Evolutionary conservation across 805 yeast genomes (phyloP).

Genomic region (Candida ficus): DNA sequence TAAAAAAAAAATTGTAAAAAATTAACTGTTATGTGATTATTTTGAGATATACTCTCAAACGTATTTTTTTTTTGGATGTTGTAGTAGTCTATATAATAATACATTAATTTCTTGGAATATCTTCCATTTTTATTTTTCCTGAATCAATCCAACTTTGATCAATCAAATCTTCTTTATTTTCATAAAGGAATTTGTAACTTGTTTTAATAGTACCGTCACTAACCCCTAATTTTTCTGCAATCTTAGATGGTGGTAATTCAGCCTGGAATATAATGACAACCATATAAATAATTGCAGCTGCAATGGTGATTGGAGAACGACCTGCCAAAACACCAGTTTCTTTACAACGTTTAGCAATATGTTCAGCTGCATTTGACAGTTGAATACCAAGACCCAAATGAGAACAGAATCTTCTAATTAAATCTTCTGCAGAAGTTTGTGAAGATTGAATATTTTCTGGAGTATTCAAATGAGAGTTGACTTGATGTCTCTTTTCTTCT

Average conservation of each 20-base stretch:
- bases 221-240: slow-evolving; percentile 91
- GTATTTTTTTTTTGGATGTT: too few species aligned
- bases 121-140: slow-evolving; percentile 56
- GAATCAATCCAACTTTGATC: slow-evolving; percentile 70
- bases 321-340: slow-evolving; percentile 94
- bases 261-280: slow-evolving; percentile 84
- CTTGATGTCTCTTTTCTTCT: slow-evolving; percentile 34
- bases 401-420: slow-evolving; percentile 93
- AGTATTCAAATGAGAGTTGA: slow-evolving; percentile 19
- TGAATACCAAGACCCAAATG: slow-evolving; percentile 83
- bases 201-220: slow-evolving; percentile 97
- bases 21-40: background rate
- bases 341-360: slow-evolving; percentile 83
- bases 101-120: slow-evolving; percentile 17
- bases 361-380: slow-evolving; percentile 88
- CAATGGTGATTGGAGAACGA: slow-evolving; percentile 93
- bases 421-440: slow-evolving; percentile 89
- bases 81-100: too few species aligned
- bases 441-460: slow-evolving; percentile 55
- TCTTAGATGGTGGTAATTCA: slow-evolving; percentile 68
- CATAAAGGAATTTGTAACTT: slow-evolving; percentile 75
- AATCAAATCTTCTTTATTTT: slow-evolving; percentile 65
- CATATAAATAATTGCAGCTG: slow-evolving; percentile 95
- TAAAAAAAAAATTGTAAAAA: background rate
- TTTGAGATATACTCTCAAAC: background rate